phyloP scores from a whole-genome alignment of 2,329 filamentous ascomycete genomes.

The Colletotrichum plurivorum region DNA sequence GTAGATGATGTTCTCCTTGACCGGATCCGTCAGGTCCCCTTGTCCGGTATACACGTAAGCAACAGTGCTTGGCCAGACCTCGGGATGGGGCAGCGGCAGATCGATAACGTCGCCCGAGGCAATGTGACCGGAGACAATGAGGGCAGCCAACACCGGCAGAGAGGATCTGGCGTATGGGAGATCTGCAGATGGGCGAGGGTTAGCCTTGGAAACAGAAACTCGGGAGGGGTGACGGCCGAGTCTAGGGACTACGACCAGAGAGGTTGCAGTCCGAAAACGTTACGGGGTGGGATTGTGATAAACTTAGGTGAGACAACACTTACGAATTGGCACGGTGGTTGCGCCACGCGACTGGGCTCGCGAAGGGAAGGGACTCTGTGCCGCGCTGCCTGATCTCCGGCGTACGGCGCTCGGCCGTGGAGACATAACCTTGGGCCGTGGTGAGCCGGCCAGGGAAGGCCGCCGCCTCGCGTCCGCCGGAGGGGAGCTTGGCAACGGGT shows the following conservation, averaged over 20 bases:
- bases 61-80: constrained; percentile 69
- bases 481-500: constrained; percentile 45
- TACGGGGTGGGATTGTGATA: constrained; percentile 25
- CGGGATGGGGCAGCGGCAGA: constrained; percentile 70
- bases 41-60: constrained; percentile 68
- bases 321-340: constrained; percentile 62
- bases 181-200: constrained; percentile 51
- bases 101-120: constrained; percentile 68
- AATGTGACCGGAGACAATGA: constrained; percentile 69
- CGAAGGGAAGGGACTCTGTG: constrained; percentile 40
- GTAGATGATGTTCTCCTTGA: constrained; percentile 68
- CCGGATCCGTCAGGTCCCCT: constrained; percentile 59
- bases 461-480: constrained; percentile 11
- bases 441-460: constrained; percentile 29
- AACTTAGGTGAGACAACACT: constrained; percentile 46
- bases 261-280: constrained; percentile 31
- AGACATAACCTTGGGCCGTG: constrained; percentile 21
- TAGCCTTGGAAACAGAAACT: constrained; percentile 6
- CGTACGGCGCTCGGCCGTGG: constrained; percentile 32
- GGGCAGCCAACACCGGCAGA: constrained; percentile 67
- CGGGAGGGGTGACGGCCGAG: constrained; percentile 11
- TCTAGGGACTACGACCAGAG: constrained; percentile 21
- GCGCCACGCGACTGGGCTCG: constrained; percentile 45
- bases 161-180: constrained; percentile 61
- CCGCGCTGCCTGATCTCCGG: constrained; percentile 45